Base-by-base conservation (phyloP, 2,329 filamentous ascomycete genomes). In the Coleophoma eucalyptorum region DNA sequence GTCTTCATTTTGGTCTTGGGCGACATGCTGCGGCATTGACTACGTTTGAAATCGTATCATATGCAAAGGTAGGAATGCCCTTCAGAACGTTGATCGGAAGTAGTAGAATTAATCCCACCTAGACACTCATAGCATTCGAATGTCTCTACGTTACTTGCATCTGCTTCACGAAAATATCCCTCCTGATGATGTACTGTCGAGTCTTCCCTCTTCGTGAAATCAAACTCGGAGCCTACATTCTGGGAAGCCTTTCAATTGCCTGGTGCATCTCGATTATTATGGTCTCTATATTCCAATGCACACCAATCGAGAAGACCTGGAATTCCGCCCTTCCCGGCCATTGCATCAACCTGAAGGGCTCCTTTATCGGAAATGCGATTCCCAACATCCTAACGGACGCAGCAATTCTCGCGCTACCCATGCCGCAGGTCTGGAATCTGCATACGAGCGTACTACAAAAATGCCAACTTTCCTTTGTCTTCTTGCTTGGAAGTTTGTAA, bases 291-390 rank as follows among this genome's bases (percentile, higher is more conserved):
- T 71, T 72, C 53, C 65, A 73, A 58, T 76, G 72, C 58, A 61
- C 55, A 2, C 72, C 72, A 2, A 64, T 75, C 19, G 32, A 55
- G 3, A 69, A 64, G 44, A 62, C 66, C 1, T 75, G 68, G 65
- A 50, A 66, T 20, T 61, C 62, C 0, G 62, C 50, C n/a, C 50
- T 67, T 4, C 57, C 60, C 1, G 70, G 71, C 1, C 58, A 52
- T 2, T 76, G 73, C 53, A 71, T 74, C 57, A 58, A 73, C 50
- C 60, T 69, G 4, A 67, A 67, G 55, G 63, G 53, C 3, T 66
- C 63, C 3, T 72, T 75, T 46, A 67, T 76, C 45, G 70, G 68
- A n/a, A 75, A 74, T 56, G 67, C 67, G 4, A 64, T 75, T 0
- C 71, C 71, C 4, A 72, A 71, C 46, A 69, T 72, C 45, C 40